Conservation (phyloP, 345 rosid species). For the Hirschfeldia incana region DNA sequence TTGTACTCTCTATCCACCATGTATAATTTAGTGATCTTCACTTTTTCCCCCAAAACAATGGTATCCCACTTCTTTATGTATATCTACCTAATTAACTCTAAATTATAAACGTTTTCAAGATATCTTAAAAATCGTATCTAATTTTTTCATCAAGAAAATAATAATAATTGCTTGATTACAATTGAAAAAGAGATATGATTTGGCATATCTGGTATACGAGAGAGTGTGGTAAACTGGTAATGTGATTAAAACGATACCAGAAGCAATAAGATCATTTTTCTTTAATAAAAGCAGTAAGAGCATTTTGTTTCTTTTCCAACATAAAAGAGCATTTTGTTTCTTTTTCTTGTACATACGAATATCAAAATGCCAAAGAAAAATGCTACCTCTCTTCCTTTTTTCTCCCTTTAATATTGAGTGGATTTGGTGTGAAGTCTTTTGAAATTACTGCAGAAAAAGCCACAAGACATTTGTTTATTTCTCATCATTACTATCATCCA, state of each 20-base stretch:
- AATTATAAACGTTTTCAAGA: too few relatives aligned
- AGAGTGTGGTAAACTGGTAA: too few relatives aligned
- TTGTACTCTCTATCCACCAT: too few relatives aligned
- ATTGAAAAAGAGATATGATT: too few relatives aligned
- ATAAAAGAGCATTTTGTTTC: neutral
- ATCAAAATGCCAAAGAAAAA: slow-evolving; percentile 2
- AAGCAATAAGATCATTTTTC: slow-evolving; percentile 14
- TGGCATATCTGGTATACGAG: too few relatives aligned
- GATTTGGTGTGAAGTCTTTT: slow-evolving; percentile 37
- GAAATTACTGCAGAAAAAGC: slow-evolving; percentile 35
- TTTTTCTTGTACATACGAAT: slow-evolving; percentile 25
- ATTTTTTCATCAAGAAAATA: too few relatives aligned
- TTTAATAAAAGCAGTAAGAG: slow-evolving; percentile 2
- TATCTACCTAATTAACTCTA: too few relatives aligned
- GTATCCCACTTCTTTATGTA: too few relatives aligned
- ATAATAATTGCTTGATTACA: too few relatives aligned
- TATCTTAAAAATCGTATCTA: too few relatives aligned
- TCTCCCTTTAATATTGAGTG: slow-evolving; percentile 19
- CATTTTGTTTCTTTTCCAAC: neutral
- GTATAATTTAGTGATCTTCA: too few relatives aligned
- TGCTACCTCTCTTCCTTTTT: neutral
- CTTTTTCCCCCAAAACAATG: too few relatives aligned
- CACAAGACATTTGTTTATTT: slow-evolving; percentile 32
- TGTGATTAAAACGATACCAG: neutral
- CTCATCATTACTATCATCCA: slow-evolving; percentile 33